Conservation (phyloP, 176 grass and related monocot genomes). For the Triticum aestivum region DNA sequence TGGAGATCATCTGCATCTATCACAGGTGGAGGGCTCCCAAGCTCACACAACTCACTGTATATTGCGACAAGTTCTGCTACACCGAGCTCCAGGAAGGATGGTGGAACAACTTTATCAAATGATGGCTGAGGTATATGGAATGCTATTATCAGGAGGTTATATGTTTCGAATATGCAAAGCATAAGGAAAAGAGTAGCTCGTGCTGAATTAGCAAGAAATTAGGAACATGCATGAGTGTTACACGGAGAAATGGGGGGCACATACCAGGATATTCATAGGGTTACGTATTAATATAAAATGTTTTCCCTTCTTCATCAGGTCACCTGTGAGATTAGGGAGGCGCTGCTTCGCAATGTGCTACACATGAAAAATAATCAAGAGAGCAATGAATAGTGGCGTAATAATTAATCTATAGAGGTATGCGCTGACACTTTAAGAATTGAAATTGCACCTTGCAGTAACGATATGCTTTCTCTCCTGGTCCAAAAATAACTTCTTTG, state of each 20-base stretch:
- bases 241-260: not conserved
- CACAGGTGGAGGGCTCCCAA: slow-evolving; percentile 73
- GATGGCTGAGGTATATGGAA: slow-evolving; percentile 65
- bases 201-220: not conserved
- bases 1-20: slow-evolving; percentile 97
- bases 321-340: slow-evolving; percentile 59
- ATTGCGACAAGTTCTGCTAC: slow-evolving; percentile 82
- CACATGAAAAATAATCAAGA: slow-evolving; percentile 15
- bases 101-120: slow-evolving; percentile 75
- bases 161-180: not conserved
- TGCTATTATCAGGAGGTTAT: slow-evolving; percentile 16
- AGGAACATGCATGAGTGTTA: not conserved
- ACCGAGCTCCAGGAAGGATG: slow-evolving; percentile 90
- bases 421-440: not conserved
- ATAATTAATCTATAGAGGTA: slow-evolving; percentile 8
- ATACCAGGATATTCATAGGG: slow-evolving; percentile 89
- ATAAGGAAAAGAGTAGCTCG: not conserved
- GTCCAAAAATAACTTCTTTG: slow-evolving; percentile 77
- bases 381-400: not conserved
- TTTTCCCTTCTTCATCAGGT: slow-evolving; percentile 92
- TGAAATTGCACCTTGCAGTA: slow-evolving; percentile 81
- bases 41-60: slow-evolving; percentile 78
- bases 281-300: slow-evolving; percentile 96
- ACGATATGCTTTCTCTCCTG: slow-evolving; percentile 67
- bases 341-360: slow-evolving; percentile 94